Evolutionary conservation across 2,329 filamentous ascomycete species (phyloP), one percentile per base, ranked within the genome.

Genomic region (Fusarium nanum): DNA sequence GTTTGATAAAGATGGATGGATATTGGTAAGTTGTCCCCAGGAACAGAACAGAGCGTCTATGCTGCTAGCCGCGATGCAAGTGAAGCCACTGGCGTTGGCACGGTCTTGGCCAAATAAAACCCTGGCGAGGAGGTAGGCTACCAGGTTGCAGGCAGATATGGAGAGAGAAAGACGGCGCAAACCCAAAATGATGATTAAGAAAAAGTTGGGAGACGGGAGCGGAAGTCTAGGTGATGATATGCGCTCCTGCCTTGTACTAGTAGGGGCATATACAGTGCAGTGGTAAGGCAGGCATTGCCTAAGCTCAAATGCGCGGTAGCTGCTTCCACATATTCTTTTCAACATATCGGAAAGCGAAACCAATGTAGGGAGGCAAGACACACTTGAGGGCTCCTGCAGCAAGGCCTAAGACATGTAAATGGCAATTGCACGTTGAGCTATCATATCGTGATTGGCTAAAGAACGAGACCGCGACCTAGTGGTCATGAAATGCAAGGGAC

Each of bases 401-500:
- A 41, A 48, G n/a, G 25, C 22, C 46, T 37, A 27, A 64, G 44
- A 49, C 37, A 20, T 40, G 25, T 27, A 12, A 37, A 46, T 32
- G 28, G 27, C 56, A 67, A 63, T 64, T 74, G 48, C 25, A 50
- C 56, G 54, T 42, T 50, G 18, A 55, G 18, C n/a, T 11, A 18
- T 30, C 23, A 25, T 25, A 7, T n/a, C 34, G 11, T 61, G 30
- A 74, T 74, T 74, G 71, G 71, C 22, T 40, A 13, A 20, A 41
- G 47, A 56, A 62, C 68, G 59, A 34, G 45, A 52, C 27, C 47
- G 52, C 57, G 48, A 60, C 44, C 54, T 63, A 59, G 60, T 48
- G 59, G 65, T 62, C 54, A 65, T 47, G 56, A 40, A 40, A 68
- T 63, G 70, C 72, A 74, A 70, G 64, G 72, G 61, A 28, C 57